Conservation (phyloP, 345 rosid species). For the Combretum micranthum region DNA sequence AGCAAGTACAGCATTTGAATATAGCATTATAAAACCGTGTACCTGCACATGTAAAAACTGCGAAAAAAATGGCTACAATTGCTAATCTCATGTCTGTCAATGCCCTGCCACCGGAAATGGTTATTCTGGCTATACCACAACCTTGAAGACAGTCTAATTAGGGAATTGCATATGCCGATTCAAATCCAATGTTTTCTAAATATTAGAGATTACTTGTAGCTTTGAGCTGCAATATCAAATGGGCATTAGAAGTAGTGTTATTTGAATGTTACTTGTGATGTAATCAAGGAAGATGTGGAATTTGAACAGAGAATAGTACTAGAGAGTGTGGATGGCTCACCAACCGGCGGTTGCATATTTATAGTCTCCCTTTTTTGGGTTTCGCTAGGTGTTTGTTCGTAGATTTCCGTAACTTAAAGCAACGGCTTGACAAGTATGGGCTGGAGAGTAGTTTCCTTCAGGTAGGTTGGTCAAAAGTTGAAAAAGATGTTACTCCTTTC, state of each 20-base stretch:
- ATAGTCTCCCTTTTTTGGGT: neutral
- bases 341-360: slow-evolving; percentile 49
- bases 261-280: neutral
- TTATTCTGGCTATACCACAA: neutral
- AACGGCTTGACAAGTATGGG: slow-evolving; percentile 31
- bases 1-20: neutral
- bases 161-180: slow-evolving; percentile 1
- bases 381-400: slow-evolving; percentile 3
- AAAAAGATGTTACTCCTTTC: neutral
- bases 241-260: too few species aligned
- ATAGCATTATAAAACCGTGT: neutral
- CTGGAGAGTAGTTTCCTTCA: slow-evolving; percentile 15
- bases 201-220: neutral
- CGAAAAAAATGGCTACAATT: slow-evolving; percentile 23
- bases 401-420: slow-evolving; percentile 62
- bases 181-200: neutral
- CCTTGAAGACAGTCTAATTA: neutral
- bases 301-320: neutral
- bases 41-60: slow-evolving; percentile 46
- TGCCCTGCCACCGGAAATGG: neutral
- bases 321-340: slow-evolving; percentile 20
- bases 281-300: neutral
- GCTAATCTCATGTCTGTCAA: slow-evolving; percentile 28
- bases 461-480: neutral
- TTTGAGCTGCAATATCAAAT: neutral